A percentile compares a stretch with the other conserved stretches of the same genome.
These are phyloP conservation scores for Chrysochromulina parva DNA, from an alignment of 78 protist genomes.

Conservation along the genomic window DNA sequence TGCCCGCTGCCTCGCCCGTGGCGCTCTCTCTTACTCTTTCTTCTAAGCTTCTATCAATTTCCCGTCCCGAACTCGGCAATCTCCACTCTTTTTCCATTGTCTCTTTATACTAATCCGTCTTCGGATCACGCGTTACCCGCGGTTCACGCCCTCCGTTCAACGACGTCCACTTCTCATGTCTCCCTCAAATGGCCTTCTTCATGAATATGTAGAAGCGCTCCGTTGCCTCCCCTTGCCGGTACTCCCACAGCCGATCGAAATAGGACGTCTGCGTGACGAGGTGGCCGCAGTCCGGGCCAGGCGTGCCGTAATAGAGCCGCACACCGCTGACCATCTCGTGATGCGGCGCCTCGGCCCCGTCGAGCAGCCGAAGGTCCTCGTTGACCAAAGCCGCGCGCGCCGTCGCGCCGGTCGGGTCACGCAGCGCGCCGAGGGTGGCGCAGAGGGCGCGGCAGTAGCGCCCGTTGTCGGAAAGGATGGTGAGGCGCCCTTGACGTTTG, in stretches of 20 bases:
- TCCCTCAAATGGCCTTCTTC: no score
- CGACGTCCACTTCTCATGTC: no score
- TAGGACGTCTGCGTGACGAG: not conserved
- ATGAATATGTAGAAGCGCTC: no score
- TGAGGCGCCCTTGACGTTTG: not conserved
- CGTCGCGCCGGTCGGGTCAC: not conserved
- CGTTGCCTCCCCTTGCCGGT: not conserved
- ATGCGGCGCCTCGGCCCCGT: not conserved
- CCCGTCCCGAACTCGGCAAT: no score
- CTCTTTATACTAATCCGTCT: no score
- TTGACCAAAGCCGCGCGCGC: not conserved
- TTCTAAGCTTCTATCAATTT: no score
- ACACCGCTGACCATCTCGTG: not conserved
- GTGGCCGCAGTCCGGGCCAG: not conserved
- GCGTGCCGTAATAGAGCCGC: not conserved
- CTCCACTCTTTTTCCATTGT: no score
- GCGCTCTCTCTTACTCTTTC: no score
- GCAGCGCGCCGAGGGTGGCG: not conserved
- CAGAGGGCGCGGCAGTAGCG: not conserved
- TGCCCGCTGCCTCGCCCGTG: no score
- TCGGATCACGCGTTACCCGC: no score
- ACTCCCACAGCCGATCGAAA: constrained; percentile 16
- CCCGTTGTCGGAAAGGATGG: not conserved
- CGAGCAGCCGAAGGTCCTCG: not conserved
- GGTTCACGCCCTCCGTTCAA: no score